These are phyloP conservation scores for Larix kaempferi DNA, from an alignment of 75 land plant genomes.

Conservation along the genomic window DNA sequence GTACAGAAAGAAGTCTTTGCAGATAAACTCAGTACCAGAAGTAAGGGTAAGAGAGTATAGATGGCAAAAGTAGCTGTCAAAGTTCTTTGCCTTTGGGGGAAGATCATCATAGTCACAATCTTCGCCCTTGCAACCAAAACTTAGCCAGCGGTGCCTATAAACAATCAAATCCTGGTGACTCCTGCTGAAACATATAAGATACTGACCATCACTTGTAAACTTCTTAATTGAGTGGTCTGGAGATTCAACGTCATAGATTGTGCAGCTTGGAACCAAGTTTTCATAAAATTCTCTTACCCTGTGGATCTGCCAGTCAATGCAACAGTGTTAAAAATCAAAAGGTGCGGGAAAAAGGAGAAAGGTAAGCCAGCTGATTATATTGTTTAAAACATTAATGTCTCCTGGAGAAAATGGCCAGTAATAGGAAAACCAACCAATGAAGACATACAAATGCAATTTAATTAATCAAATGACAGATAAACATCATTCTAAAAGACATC, in stretches of 20 bases:
- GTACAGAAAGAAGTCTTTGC: slow-evolving; percentile 87
- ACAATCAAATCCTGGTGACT: slow-evolving; percentile 78
- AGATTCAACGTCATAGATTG: slow-evolving; percentile 82
- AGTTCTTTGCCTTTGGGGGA: slow-evolving; percentile 59
- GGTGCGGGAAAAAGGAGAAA: background rate
- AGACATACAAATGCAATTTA: background rate
- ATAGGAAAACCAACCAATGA: background rate
- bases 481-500: slow-evolving; percentile 1
- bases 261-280: slow-evolving; percentile 82
- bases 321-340: background rate
- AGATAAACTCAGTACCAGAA: slow-evolving; percentile 67
- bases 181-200: slow-evolving; percentile 79
- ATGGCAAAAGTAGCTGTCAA: slow-evolving; percentile 86
- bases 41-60: slow-evolving; percentile 68
- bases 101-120: slow-evolving; percentile 45
- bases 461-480: background rate
- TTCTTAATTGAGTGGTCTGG: slow-evolving; percentile 82
- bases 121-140: slow-evolving; percentile 60
- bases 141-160: slow-evolving; percentile 82
- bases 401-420: background rate
- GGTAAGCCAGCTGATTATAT: background rate
- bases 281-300: slow-evolving; percentile 77
- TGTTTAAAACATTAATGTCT: background rate
- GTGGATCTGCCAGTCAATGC: slow-evolving; percentile 52
- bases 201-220: slow-evolving; percentile 90